These are phyloP conservation scores for Fomitopsis palustris DNA, from an alignment of 1,284 basidiomycete species.

Conservation along the genomic window DNA sequence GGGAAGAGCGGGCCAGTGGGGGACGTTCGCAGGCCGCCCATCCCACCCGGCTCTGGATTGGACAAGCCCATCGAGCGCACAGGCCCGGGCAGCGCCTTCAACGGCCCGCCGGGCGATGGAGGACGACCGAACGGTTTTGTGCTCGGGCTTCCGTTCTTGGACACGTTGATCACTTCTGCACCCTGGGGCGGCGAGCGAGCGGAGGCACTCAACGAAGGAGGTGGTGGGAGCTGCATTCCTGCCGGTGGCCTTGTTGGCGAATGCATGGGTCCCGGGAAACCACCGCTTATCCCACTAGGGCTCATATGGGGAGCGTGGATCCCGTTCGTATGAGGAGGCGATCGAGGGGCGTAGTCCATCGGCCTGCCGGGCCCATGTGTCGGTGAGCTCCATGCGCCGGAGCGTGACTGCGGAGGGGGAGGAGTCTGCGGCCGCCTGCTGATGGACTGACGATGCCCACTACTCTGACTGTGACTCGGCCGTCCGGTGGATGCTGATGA, in stretches of 20 bases:
- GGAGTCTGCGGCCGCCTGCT: slow-evolving; percentile 13
- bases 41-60: slow-evolving; percentile 10
- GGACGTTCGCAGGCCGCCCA: slow-evolving; percentile 5
- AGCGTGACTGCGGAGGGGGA: slow-evolving; percentile 7
- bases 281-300: not conserved
- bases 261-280: slow-evolving; percentile 14
- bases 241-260: slow-evolving; percentile 11
- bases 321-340: slow-evolving; percentile 15
- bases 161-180: slow-evolving; percentile 10
- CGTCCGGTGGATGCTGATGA: slow-evolving; percentile 14
- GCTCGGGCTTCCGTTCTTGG: slow-evolving; percentile 12
- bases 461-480: not conserved
- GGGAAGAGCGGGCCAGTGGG: slow-evolving; percentile 8
- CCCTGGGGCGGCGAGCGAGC: slow-evolving; percentile 13
- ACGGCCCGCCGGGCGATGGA: slow-evolving; percentile 12
- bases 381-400: slow-evolving; percentile 1
- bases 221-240: slow-evolving; percentile 9
- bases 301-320: slow-evolving; percentile 10
- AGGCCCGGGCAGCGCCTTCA: slow-evolving; percentile 11
- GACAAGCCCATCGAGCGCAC: slow-evolving; percentile 11
- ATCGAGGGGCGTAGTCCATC: slow-evolving; percentile 9
- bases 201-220: slow-evolving; percentile 8
- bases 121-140: slow-evolving; percentile 10
- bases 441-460: slow-evolving; percentile 9
- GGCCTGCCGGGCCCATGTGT: not conserved